Percentiles rank a stretch among this genome's conserved stretches.
Conservation (phyloP, 106 monocot genomes). For the Platanthera guangdongensis region DNA sequence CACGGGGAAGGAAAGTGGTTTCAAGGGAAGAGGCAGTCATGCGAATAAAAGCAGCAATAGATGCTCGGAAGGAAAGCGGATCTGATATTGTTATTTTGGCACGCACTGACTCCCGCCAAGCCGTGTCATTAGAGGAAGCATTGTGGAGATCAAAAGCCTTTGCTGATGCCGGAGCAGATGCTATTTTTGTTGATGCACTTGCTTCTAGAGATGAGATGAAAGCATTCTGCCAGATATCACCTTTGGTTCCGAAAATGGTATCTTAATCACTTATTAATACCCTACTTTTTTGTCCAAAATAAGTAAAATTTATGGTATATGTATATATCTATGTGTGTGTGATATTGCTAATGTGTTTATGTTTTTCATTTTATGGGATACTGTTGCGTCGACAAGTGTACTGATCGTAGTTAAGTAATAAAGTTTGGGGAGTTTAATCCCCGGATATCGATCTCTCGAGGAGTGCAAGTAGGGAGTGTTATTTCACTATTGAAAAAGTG, state of each 20-base stretch:
- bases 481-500: no score
- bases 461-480: no score
- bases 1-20: conserved; percentile 85
- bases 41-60: conserved; percentile 84
- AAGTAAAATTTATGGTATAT: not conserved
- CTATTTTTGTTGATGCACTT: conserved; percentile 91
- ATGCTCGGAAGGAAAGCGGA: conserved; percentile 87
- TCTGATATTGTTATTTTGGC: conserved; percentile 95
- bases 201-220: conserved; percentile 93
- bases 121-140: conserved; percentile 78
- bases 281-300: not conserved
- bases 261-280: not conserved
- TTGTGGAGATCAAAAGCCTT: conserved; percentile 86
- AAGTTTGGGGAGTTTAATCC: no score
- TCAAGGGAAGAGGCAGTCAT: conserved; percentile 81
- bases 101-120: conserved; percentile 87
- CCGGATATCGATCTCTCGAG: no score
- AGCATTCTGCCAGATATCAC: conserved; percentile 72
- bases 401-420: no score
- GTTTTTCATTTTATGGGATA: not conserved
- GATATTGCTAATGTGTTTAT: not conserved
- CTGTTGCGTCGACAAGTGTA: no score
- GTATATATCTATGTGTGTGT: not conserved
- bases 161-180: conserved; percentile 97
- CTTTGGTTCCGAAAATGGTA: conserved; percentile 96